Percentiles rank a stretch among this genome's conserved stretches.
Evolutionary conservation across 148 eudicot genomes (phyloP).

Genomic region (Rhododendron mucronatum): DNA sequence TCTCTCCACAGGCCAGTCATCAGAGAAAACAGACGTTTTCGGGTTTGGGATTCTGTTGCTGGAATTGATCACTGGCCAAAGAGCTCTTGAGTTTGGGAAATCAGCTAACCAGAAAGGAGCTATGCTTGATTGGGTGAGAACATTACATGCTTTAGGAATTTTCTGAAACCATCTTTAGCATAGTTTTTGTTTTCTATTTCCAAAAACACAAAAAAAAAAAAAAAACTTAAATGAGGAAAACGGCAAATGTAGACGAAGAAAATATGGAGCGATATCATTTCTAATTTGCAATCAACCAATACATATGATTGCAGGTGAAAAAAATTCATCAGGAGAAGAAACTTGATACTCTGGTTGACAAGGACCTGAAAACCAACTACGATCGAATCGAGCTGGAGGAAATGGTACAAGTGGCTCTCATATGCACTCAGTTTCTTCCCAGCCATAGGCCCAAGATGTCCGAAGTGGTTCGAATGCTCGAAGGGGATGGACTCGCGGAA

Average conservation of each 20-base stretch:
- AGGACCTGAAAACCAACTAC: conserved; percentile 61
- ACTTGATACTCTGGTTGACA: conserved; percentile 70
- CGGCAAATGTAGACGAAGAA: background rate
- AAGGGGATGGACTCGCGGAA: conserved; percentile 95
- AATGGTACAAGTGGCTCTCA: conserved; percentile 82
- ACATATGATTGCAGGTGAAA: conserved; percentile 51
- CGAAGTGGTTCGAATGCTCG: conserved; percentile 90
- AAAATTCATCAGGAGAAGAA: conserved; percentile 80
- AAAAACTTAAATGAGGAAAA: background rate
- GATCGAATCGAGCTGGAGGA: conserved; percentile 87
- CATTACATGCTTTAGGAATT: background rate
- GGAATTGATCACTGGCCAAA: conserved; percentile 77
- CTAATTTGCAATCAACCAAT: background rate
- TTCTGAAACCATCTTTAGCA: background rate
- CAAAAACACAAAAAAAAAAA: too few relatives aligned
- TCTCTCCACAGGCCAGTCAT: conserved; percentile 84
- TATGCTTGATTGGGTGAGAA: conserved; percentile 77
- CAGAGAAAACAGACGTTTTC: conserved; percentile 82
- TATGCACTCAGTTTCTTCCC: conserved; percentile 86
- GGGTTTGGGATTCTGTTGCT: conserved; percentile 76
- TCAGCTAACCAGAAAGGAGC: conserved; percentile 77
- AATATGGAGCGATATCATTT: background rate
- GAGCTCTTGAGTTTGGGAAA: conserved; percentile 78
- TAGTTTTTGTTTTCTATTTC: background rate
- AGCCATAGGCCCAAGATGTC: conserved; percentile 88